Evolutionary conservation across 306 rosid genomes (phyloP).

Genomic region (Quercus parvula): DNA sequence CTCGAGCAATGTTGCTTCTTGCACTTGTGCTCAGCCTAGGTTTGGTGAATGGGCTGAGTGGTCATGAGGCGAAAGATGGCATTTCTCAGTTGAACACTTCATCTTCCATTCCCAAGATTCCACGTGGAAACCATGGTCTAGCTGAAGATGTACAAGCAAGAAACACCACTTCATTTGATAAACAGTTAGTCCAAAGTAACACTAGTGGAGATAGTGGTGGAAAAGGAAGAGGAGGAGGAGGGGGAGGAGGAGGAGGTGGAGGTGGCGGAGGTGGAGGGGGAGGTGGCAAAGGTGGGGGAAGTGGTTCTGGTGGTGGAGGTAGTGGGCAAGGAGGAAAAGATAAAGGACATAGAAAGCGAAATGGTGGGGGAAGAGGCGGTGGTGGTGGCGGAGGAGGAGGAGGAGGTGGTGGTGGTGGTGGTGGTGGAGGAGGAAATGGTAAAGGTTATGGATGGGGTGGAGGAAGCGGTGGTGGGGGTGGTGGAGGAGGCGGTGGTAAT

Average conservation of each 20-base stretch:
- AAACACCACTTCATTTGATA: conserved; percentile 9
- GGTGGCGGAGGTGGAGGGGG: neutral
- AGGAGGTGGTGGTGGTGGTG: conserved; percentile 14
- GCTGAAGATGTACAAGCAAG: neutral
- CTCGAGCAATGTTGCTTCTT: conserved; percentile 17
- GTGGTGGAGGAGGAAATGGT: conserved; percentile 20
- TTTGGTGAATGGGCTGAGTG: conserved; percentile 20
- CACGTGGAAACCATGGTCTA: neutral
- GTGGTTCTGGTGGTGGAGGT: neutral
- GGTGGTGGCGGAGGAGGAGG: neutral
- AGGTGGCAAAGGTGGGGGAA: neutral
- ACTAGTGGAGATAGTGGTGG: conserved; percentile 2
- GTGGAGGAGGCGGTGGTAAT: neutral
- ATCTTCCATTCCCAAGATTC: neutral
- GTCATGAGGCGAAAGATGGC: neutral
- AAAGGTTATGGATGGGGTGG: conserved; percentile 16
- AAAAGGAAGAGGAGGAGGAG: neutral
- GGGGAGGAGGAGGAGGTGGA: neutral
- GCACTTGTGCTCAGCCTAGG: conserved; percentile 9
- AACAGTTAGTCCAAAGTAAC: conserved; percentile 1
- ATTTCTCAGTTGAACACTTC: neutral
- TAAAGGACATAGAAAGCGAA: neutral
- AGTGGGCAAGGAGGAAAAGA: conserved; percentile 3
- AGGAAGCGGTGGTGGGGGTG: neutral
- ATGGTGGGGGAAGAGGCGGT: neutral